phyloP scores from a whole-genome alignment of 495 filamentous ascomycete species.

The Lepraria neglecta region DNA sequence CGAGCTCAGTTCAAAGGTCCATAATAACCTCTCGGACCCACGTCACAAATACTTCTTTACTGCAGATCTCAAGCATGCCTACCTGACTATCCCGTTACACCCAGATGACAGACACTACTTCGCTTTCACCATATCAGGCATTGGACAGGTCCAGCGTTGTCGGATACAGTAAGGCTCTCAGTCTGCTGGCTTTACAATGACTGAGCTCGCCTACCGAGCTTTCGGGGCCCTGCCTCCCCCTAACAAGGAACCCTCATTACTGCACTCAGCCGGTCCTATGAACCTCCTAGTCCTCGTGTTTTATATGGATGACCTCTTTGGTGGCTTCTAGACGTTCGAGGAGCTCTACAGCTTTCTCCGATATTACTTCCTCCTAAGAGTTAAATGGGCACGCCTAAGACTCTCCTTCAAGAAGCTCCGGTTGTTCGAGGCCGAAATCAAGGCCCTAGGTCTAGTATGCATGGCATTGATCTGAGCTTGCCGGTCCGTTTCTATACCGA shows the following conservation, averaged over 20 bases:
- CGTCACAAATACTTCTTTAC: not conserved
- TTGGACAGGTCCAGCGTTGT: not conserved
- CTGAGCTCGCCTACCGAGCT: not conserved
- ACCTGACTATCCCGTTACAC: not conserved
- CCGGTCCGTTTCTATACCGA: slow-evolving; percentile 7
- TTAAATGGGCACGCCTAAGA: not conserved
- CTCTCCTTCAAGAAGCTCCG: slow-evolving; percentile 11
- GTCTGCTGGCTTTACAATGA: not conserved
- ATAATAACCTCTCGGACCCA: not conserved
- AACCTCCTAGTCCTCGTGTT: too few relatives aligned
- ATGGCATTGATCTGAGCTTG: not conserved
- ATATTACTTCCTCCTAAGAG: not conserved
- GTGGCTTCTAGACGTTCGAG: not conserved
- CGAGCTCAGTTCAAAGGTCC: not conserved
- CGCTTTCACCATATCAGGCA: not conserved
- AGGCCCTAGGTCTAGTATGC: not conserved
- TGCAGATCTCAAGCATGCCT: not conserved
- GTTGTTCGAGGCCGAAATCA: slow-evolving; percentile 4
- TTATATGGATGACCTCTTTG: slow-evolving; percentile 5
- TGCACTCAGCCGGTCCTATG: too few relatives aligned
- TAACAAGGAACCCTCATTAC: not conserved
- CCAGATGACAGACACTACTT: not conserved
- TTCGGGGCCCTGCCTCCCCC: not conserved
- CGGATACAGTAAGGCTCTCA: not conserved
- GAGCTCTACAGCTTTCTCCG: not conserved